Conservation (phyloP, 257 asterid genomes). For the Plantago ovata region DNA sequence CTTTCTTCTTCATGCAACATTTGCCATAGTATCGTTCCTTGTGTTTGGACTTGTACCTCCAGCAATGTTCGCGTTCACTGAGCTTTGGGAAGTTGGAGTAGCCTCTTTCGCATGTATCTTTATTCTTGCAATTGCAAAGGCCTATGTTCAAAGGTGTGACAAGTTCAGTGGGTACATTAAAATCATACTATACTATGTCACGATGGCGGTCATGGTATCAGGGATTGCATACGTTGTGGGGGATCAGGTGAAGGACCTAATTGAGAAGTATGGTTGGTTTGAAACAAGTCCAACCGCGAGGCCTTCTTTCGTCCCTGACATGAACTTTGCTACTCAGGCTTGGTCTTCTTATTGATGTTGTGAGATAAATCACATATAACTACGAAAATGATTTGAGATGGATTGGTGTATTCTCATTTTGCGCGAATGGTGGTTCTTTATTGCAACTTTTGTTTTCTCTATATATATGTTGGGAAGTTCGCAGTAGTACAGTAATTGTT, state of each 20-base stretch:
- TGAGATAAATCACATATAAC: too few relatives aligned
- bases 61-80: slow-evolving; percentile 40
- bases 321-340: slow-evolving; percentile 12
- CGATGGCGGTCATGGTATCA: slow-evolving; percentile 33
- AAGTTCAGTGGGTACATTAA: slow-evolving; percentile 27
- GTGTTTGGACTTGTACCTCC: slow-evolving; percentile 57
- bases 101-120: slow-evolving; percentile 34
- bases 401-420: too few relatives aligned
- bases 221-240: slow-evolving; percentile 55
- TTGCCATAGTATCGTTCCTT: slow-evolving; percentile 46
- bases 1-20: slow-evolving; percentile 39
- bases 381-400: too few relatives aligned
- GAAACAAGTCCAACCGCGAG: slow-evolving; percentile 22
- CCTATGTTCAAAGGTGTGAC: slow-evolving; percentile 23
- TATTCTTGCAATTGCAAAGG: slow-evolving; percentile 45
- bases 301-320: slow-evolving; percentile 8
- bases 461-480: too few relatives aligned
- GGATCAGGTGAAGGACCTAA: slow-evolving; percentile 18
- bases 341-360: slow-evolving; percentile 37
- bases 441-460: too few relatives aligned
- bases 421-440: too few relatives aligned
- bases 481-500: too few relatives aligned
- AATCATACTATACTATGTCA: slow-evolving; percentile 31
- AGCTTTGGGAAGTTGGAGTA: slow-evolving; percentile 44
- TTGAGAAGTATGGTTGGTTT: slow-evolving; percentile 41